Base-by-base conservation (phyloP, 1,139 yeast genomes). In the Scheffersomyces quercinus region DNA sequence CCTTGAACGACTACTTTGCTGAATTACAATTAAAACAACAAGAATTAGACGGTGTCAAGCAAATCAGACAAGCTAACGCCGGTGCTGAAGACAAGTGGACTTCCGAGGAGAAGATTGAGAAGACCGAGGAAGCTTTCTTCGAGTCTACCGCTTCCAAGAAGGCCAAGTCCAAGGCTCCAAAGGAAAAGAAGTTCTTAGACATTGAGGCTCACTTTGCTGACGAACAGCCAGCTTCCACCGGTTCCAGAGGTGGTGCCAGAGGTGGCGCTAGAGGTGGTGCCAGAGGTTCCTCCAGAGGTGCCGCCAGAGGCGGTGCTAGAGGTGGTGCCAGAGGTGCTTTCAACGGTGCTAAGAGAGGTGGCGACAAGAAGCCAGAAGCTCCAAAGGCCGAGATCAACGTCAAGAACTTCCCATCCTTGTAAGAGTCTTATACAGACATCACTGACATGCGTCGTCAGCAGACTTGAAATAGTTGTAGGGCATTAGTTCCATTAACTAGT, bases 1-100 rank as follows among this genome's bases (percentile, higher is more conserved):
- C 91, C 47, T 79, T 83, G 58, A 86, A 81, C 57, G 87, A 85
- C 64, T 86, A 84, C 81, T 79, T 85, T 63, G 82, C 80, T 55
- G 86, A 82, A 67, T 73, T 80, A 64, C 65, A 73, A 62, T 58
- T 70, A 54, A 69, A 78, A 67, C 75, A 74, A 59, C 67, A 68
- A 48, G 70, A 68, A 47, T 72, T 79, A 58, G 74, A 72, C 41
- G 67, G 68, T 50, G 52, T 54, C 43, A 73, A 74, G 58, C 48
- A 58, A 38, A 60, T 71, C 51, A 82, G 86, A 69, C 63, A 72
- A 65, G 79, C 85, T 56, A 79, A 80, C 66, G 81, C 81, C 56
- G 85, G 83, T 56, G 70, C 75, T 48, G 85, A 79, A 59, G 75
- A 67, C 59, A 71, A 79, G 65, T 79, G 85, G 82, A 38, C 57